phyloP scores from a whole-genome alignment of 257 asterid species.

The Gentiana macrophylla region DNA sequence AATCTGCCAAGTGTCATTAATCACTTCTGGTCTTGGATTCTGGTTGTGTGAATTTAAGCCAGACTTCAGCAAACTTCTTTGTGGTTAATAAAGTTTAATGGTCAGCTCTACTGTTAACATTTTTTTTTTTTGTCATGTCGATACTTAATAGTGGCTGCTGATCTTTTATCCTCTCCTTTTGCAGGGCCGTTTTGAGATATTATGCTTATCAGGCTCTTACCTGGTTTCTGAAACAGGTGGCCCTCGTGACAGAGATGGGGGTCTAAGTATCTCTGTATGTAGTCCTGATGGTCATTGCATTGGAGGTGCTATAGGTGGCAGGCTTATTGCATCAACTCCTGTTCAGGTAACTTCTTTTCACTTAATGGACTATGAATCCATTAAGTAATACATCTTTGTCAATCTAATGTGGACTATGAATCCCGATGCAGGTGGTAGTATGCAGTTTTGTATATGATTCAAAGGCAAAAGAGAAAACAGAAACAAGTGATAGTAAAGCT shows the following conservation, averaged over 20 bases:
- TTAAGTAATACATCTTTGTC: too few relatives aligned
- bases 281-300: slow-evolving; percentile 57
- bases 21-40: too few relatives aligned
- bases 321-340: slow-evolving; percentile 42
- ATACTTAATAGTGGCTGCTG: too few relatives aligned
- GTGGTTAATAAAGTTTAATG: too few relatives aligned
- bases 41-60: too few relatives aligned
- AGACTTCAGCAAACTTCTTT: too few relatives aligned
- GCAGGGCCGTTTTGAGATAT: slow-evolving; percentile 60
- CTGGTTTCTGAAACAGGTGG: slow-evolving; percentile 60
- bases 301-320: slow-evolving; percentile 70
- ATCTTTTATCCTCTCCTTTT: background rate
- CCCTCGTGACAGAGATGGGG: slow-evolving; percentile 52
- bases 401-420: background rate
- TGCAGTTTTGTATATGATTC: slow-evolving; percentile 80
- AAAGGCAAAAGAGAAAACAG: slow-evolving; percentile 44
- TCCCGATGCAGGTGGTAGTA: slow-evolving; percentile 47
- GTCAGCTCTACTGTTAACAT: too few relatives aligned
- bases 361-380: too few relatives aligned
- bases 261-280: slow-evolving; percentile 54
- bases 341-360: slow-evolving; percentile 31
- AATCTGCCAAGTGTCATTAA: too few relatives aligned
- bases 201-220: slow-evolving; percentile 58
- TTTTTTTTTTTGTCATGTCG: too few relatives aligned
- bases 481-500: slow-evolving; percentile 33